Conservation (phyloP, 495 filamentous ascomycete species). For the Neurospora tetraspora region DNA sequence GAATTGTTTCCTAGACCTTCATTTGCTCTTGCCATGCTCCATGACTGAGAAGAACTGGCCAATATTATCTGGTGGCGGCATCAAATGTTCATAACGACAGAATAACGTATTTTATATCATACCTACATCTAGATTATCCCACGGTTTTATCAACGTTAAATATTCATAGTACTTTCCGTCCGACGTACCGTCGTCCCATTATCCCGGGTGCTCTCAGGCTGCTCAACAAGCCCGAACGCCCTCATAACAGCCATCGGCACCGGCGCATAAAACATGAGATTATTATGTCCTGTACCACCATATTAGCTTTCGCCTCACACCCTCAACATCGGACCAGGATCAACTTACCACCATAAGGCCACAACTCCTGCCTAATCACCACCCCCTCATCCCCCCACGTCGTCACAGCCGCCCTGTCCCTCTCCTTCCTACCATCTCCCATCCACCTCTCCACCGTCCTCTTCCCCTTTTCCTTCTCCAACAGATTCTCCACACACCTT, state of each 20-base stretch:
- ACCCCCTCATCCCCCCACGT: slow-evolving; percentile 31
- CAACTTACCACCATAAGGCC: slow-evolving; percentile 47
- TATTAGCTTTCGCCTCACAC: background rate
- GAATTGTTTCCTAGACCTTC: background rate
- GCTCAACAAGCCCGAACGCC: slow-evolving; percentile 38
- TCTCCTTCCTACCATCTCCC: slow-evolving; percentile 1
- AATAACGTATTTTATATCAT: background rate
- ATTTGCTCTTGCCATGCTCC: background rate
- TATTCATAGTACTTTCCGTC: too few relatives aligned
- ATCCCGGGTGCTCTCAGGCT: background rate
- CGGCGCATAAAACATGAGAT: slow-evolving; percentile 40
- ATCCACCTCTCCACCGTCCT: slow-evolving; percentile 28
- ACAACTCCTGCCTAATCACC: slow-evolving; percentile 41
- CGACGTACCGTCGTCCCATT: too few relatives aligned
- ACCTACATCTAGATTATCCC: background rate
- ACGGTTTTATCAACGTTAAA: too few relatives aligned
- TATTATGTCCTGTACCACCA: slow-evolving; percentile 43
- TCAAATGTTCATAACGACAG: background rate
- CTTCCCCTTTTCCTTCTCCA: slow-evolving; percentile 26
- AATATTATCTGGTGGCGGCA: background rate
- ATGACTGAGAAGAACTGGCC: background rate
- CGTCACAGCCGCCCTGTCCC: slow-evolving; percentile 24
- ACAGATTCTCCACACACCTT: slow-evolving; percentile 10
- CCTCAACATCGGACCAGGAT: background rate
- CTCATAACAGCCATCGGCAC: slow-evolving; percentile 54